Evolutionary conservation across 495 filamentous ascomycete species (phyloP).

Genomic region (Cryomyces minteri): DNA sequence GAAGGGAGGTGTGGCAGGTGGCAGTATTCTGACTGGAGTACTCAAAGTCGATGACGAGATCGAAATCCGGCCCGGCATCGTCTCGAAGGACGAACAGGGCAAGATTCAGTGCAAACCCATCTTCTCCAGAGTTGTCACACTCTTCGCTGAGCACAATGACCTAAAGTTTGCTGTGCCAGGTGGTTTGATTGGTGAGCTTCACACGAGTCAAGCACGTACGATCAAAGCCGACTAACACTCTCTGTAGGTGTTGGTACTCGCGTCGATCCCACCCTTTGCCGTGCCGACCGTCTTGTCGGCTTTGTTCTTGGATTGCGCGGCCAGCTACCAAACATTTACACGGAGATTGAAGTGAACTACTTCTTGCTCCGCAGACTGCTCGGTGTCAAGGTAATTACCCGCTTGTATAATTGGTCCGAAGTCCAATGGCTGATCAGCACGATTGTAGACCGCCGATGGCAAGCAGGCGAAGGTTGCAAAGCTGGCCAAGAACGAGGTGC

Average conservation of each 20-base stretch:
- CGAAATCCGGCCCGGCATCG: conserved; percentile 91
- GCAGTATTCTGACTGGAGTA: conserved; percentile 87
- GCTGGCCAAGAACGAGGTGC: conserved; percentile 90
- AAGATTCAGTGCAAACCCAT: conserved; percentile 92
- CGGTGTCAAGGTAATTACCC: too few relatives aligned
- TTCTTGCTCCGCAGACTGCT: conserved; percentile 85
- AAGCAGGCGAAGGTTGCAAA: conserved; percentile 99
- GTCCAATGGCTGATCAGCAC: too few relatives aligned
- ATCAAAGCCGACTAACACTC: conserved; percentile 9
- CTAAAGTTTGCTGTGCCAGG: conserved; percentile 94
- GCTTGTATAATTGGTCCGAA: too few relatives aligned
- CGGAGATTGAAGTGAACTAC: conserved; percentile 97
- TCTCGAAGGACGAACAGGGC: conserved; percentile 82
- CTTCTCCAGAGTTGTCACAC: conserved; percentile 80
- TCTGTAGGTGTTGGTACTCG: conserved; percentile 69
- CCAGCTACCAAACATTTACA: conserved; percentile 82
- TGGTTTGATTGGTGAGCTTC: conserved; percentile 56
- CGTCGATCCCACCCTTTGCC: conserved; percentile 91
- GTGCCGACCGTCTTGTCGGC: conserved; percentile 95
- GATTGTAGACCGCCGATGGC: conserved; percentile 88
- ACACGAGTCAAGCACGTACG: too few relatives aligned
- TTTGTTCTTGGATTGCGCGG: conserved; percentile 94
- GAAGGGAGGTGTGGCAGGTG: conserved; percentile 97
- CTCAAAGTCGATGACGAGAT: conserved; percentile 94
- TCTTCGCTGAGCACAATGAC: conserved; percentile 96